Percentiles rank a stretch among this genome's conserved stretches.
Evolutionary conservation across 768 basidiomycete genomes (phyloP).

Genomic region (Psilocybe cubensis): DNA sequence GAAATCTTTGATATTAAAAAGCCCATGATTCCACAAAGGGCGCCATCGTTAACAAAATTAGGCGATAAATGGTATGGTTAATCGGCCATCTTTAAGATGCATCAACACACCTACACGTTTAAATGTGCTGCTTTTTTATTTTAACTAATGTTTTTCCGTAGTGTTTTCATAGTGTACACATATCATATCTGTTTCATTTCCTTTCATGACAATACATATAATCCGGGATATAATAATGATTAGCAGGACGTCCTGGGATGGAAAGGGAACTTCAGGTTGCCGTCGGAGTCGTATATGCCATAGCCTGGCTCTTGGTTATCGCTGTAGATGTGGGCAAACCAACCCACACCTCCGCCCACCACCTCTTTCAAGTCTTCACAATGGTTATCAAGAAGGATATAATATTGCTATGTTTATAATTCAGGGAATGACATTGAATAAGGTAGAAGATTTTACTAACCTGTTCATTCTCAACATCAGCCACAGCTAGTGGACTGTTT

Average conservation of each 20-base stretch:
- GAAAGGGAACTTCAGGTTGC: constrained; percentile 64
- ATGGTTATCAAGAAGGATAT: constrained; percentile 60
- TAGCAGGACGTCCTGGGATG: constrained; percentile 62
- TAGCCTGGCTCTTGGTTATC: constrained; percentile 72
- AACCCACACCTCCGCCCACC: constrained; percentile 70
- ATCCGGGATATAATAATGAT: neutral
- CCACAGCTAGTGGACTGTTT: constrained; percentile 63
- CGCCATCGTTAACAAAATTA: constrained; percentile 55
- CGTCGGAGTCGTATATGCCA: constrained; percentile 59
- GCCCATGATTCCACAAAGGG: constrained; percentile 76
- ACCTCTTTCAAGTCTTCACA: constrained; percentile 67
- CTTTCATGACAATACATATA: neutral
- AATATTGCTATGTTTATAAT: constrained; percentile 54
- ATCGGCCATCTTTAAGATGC: neutral
- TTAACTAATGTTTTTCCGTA: neutral
- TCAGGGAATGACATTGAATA: neutral
- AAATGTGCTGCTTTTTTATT: neutral
- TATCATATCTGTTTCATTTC: neutral
- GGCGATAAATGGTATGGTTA: constrained; percentile 79
- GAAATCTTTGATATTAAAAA: constrained; percentile 82
- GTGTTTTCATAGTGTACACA: neutral
- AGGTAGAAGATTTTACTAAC: constrained; percentile 36
- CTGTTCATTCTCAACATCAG: constrained; percentile 63
- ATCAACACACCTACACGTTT: too few species aligned
- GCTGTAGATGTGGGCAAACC: constrained; percentile 83